Percentiles rank a stretch among this genome's conserved stretches.
Conservation (phyloP, 2,329 filamentous ascomycete genomes). For the Diplodia mutila region DNA sequence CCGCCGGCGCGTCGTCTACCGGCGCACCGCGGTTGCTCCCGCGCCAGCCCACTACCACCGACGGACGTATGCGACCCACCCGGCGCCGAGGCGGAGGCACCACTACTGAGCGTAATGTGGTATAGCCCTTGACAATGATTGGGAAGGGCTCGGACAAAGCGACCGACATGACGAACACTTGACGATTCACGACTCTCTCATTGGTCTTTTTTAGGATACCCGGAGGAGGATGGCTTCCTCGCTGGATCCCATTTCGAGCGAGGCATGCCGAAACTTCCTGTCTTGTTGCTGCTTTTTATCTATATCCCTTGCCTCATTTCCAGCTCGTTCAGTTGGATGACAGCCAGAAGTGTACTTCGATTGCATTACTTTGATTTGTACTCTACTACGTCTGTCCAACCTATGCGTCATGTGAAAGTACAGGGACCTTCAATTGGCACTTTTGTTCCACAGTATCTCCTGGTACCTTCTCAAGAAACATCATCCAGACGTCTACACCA, state of each 20-base stretch:
- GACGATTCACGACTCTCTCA: neutral
- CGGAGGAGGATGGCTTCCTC: neutral
- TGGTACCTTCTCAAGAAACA: neutral
- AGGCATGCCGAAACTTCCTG: neutral
- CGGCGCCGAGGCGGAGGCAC: constrained; percentile 12
- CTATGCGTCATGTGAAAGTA: neutral
- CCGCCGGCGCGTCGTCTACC: constrained; percentile 18
- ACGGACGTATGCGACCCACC: neutral
- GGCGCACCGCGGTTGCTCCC: neutral
- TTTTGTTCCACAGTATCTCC: neutral
- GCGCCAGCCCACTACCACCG: constrained; percentile 8
- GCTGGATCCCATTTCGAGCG: neutral
- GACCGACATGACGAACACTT: neutral
- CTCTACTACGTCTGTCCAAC: neutral
- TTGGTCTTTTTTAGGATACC: neutral
- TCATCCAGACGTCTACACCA: neutral
- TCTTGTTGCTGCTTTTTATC: neutral
- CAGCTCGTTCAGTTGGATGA: neutral
- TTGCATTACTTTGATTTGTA: neutral
- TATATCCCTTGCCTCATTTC: neutral
- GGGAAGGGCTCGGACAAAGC: neutral
- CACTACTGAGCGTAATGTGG: neutral
- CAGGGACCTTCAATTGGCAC: neutral
- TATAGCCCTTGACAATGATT: neutral
- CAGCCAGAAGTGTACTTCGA: too few species aligned